phyloP scores from a whole-genome alignment of 352 stramenopile species.

The Aphanomyces invadans region DNA sequence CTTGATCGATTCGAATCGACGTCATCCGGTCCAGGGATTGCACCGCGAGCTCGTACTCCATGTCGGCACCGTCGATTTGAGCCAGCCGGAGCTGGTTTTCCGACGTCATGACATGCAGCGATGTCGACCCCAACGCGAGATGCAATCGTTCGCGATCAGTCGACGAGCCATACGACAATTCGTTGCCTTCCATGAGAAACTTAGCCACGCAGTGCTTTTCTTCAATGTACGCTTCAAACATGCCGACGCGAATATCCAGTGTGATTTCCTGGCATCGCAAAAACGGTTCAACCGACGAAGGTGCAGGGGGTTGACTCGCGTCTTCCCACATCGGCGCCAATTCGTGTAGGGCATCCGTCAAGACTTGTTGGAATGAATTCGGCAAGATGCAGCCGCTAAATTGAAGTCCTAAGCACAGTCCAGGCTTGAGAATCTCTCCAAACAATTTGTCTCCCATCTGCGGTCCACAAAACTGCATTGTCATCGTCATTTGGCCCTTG shows the following conservation, averaged over 20 bases:
- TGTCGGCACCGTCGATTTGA: conserved; percentile 72
- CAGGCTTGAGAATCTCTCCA: not conserved
- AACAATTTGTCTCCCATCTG: not conserved
- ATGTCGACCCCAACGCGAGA: conserved; percentile 63
- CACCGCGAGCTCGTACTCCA: conserved; percentile 62
- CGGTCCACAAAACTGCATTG: conserved; percentile 61
- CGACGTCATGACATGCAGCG: conserved; percentile 76
- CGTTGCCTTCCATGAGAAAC: conserved; percentile 70
- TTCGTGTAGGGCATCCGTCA: conserved; percentile 10
- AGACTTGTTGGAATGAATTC: not conserved
- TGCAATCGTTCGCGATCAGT: conserved; percentile 53
- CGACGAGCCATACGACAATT: conserved; percentile 57
- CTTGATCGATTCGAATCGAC: conserved; percentile 59
- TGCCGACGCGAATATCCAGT: conserved; percentile 23
- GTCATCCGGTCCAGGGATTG: conserved; percentile 36
- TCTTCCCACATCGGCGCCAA: conserved; percentile 10
- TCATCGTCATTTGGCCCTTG: conserved; percentile 50
- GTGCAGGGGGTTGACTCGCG: not conserved
- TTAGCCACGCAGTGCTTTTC: conserved; percentile 84
- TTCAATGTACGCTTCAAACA: conserved; percentile 80
- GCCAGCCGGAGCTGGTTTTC: conserved; percentile 80
- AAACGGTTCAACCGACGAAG: not conserved
- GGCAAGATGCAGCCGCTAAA: conserved; percentile 20
- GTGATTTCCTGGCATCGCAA: not conserved
- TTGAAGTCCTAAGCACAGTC: not conserved